A percentile compares a stretch with the other conserved stretches of the same genome.
Conservation (phyloP, 2,329 filamentous ascomycete species). For the Aureobasidium sp. region DNA sequence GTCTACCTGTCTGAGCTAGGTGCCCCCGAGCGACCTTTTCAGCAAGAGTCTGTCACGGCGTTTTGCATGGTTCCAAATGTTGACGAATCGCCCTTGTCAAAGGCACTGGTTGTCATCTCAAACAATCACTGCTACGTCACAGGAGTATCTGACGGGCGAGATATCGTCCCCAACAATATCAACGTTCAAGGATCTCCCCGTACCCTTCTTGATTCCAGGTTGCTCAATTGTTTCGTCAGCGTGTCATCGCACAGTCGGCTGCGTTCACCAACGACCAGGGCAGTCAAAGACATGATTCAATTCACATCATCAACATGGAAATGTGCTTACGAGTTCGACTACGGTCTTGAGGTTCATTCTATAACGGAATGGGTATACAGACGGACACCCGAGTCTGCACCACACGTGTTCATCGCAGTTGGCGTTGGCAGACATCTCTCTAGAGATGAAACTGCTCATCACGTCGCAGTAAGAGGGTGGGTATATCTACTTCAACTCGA, state of each 20-base stretch:
- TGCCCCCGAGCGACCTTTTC: constrained; percentile 24
- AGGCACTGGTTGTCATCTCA: neutral
- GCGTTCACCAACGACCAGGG: constrained; percentile 15
- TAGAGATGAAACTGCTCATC: neutral
- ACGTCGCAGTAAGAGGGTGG: constrained; percentile 35
- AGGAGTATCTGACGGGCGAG: constrained; percentile 37
- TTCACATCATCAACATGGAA: constrained; percentile 7
- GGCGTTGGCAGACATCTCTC: constrained; percentile 33
- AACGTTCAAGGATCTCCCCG: constrained; percentile 36
- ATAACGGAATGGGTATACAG: constrained; percentile 57
- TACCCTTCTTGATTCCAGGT: constrained; percentile 38
- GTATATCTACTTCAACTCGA: constrained; percentile 35
- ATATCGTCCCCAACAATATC: constrained; percentile 36
- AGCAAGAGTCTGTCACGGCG: constrained; percentile 31
- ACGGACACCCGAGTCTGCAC: constrained; percentile 21
- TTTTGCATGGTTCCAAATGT: constrained; percentile 4
- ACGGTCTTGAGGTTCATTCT: constrained; percentile 53
- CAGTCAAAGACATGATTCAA: neutral
- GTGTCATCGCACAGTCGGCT: constrained; percentile 36
- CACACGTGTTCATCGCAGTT: constrained; percentile 57
- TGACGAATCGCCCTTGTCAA: neutral
- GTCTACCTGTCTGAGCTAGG: constrained; percentile 32
- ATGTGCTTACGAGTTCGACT: constrained; percentile 39
- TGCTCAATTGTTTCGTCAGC: constrained; percentile 43
- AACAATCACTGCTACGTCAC: constrained; percentile 41